These are phyloP conservation scores for Cutaneotrichosporon cyanovorans DNA, from an alignment of 1,284 basidiomycete genomes.

Conservation along the genomic window DNA sequence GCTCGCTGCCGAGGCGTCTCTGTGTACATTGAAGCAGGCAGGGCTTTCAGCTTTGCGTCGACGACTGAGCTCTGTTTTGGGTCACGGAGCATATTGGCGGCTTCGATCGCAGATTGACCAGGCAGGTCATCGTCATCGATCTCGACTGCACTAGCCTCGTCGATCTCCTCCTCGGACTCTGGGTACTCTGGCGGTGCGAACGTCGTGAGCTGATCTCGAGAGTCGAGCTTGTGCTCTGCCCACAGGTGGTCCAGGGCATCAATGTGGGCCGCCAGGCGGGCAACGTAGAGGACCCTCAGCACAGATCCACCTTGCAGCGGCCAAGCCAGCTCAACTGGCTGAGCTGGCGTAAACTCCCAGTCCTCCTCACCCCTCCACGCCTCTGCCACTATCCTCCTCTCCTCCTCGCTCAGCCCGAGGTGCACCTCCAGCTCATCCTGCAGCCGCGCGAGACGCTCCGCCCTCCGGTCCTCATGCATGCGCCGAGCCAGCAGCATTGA, in stretches of 20 bases:
- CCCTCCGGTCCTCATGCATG: conserved; percentile 32
- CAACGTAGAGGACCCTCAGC: not conserved
- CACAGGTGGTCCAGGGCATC: not conserved
- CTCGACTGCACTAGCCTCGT: not conserved
- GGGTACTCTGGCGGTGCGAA: not conserved
- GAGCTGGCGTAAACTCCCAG: not conserved
- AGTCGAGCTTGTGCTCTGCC: conserved; percentile 7
- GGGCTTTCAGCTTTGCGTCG: conserved; percentile 23
- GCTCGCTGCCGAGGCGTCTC: conserved; percentile 34
- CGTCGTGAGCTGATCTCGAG: not conserved
- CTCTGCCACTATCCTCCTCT: not conserved
- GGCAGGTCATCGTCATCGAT: not conserved
- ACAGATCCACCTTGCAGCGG: too few relatives aligned
- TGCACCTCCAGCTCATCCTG: conserved; percentile 3
- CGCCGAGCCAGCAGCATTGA: conserved; percentile 24
- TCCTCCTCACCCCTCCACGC: not conserved
- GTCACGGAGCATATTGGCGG: not conserved
- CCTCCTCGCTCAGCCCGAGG: not conserved
- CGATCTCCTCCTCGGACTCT: conserved; percentile 2
- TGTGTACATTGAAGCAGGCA: conserved; percentile 21
- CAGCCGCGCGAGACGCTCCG: conserved; percentile 15
- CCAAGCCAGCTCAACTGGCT: too few relatives aligned
- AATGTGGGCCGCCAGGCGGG: not conserved
- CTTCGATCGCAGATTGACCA: not conserved
- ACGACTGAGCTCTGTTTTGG: conserved; percentile 5